phyloP scores from a whole-genome alignment of 768 basidiomycete genomes.

The Nidula microcarpa region DNA sequence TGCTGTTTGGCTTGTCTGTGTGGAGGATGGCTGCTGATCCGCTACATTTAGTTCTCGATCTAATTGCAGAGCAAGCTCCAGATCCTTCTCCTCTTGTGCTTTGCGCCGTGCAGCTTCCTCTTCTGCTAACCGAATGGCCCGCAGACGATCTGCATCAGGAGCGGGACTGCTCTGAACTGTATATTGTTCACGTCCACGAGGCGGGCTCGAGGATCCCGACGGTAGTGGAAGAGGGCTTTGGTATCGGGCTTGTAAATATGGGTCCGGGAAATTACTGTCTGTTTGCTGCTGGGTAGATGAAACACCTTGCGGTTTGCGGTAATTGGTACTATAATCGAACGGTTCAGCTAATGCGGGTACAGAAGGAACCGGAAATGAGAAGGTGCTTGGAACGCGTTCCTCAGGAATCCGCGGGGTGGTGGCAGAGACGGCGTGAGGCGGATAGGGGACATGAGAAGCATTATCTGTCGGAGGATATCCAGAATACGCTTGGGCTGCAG shows the following conservation, averaged over 20 bases:
- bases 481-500: not conserved
- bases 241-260: too few relatives aligned
- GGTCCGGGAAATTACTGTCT: too few relatives aligned
- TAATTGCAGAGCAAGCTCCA: slow-evolving; percentile 48
- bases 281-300: too few relatives aligned
- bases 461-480: not conserved
- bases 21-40: slow-evolving; percentile 1
- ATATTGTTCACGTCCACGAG: too few relatives aligned
- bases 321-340: too few relatives aligned
- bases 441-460: too few relatives aligned
- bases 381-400: slow-evolving; percentile 5
- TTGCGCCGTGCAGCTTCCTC: slow-evolving; percentile 29
- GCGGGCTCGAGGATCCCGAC: too few relatives aligned
- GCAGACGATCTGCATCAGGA: slow-evolving; percentile 23
- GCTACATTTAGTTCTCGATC: slow-evolving; percentile 51
- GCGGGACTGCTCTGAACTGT: too few relatives aligned
- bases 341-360: slow-evolving; percentile 12
- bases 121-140: slow-evolving; percentile 32
- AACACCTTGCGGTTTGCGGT: too few relatives aligned
- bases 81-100: slow-evolving; percentile 39
- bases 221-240: too few relatives aligned
- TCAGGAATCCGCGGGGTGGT: slow-evolving; percentile 4
- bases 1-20: too few relatives aligned
- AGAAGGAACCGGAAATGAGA: slow-evolving; percentile 30
- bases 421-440: too few relatives aligned